Evolutionary conservation across 1,284 basidiomycete species (phyloP).

Genomic region (Cryptococcus maquisensis): DNA sequence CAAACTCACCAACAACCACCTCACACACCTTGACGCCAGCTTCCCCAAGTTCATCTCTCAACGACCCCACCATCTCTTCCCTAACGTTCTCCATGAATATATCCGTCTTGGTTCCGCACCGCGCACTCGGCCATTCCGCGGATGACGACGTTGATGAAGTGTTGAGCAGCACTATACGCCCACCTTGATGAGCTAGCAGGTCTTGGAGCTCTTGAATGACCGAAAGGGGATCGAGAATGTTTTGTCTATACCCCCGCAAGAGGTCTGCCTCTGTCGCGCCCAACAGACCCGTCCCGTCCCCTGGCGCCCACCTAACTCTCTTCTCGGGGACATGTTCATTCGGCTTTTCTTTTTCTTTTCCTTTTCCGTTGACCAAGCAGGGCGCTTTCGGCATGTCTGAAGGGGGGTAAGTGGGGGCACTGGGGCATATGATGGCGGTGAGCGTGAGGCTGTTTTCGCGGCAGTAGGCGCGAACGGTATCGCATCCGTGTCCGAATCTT

Average conservation of each 20-base stretch:
- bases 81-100: conserved; percentile 41
- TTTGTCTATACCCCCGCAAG: conserved; percentile 23
- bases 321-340: no score
- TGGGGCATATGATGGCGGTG: conserved; percentile 33
- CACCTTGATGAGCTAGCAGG: conserved; percentile 15
- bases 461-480: conserved; percentile 42
- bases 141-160: neutral
- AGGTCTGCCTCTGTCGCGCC: neutral
- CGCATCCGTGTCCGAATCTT: conserved; percentile 36
- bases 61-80: conserved; percentile 5
- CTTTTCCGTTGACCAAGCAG: no score
- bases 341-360: no score
- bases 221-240: conserved; percentile 37
- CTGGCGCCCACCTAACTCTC: no score
- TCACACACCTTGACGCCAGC: conserved; percentile 40
- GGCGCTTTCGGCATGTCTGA: no score
- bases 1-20: conserved; percentile 37
- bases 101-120: conserved; percentile 18
- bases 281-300: neutral
- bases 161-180: neutral
- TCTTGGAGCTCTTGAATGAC: conserved; percentile 37
- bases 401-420: neutral
- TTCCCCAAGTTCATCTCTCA: conserved; percentile 25
- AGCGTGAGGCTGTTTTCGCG: conserved; percentile 32
- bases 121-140: neutral